A percentile compares a stretch with the other conserved stretches of the same genome.
Conservation (phyloP, 208 protist genomes). For the Sergeia podlipaevii region DNA sequence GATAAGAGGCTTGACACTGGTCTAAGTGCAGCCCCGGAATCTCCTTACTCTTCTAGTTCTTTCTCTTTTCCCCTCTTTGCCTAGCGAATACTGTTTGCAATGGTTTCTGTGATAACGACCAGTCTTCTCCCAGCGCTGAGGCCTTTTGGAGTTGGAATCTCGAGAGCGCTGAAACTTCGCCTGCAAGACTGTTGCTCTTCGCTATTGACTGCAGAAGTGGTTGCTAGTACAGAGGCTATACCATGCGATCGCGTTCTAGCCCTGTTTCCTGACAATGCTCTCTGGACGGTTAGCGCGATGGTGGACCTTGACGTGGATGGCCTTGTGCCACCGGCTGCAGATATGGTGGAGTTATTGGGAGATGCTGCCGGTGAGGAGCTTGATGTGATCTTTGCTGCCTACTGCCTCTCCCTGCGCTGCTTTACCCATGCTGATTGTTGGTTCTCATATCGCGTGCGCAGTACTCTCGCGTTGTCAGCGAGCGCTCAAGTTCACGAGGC, state of each 20-base stretch:
- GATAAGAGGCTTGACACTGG: too few relatives aligned
- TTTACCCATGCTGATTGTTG: not conserved
- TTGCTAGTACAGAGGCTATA: not conserved
- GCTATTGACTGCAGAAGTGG: slow-evolving; percentile 5
- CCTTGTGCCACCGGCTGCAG: slow-evolving; percentile 23
- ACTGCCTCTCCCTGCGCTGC: slow-evolving; percentile 5
- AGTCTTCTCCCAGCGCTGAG: slow-evolving; percentile 13
- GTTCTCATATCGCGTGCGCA: not conserved
- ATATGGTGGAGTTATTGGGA: slow-evolving; percentile 21
- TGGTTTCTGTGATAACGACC: too few relatives aligned
- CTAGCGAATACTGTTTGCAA: too few relatives aligned
- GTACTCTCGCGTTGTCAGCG: slow-evolving; percentile 3
- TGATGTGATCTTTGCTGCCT: slow-evolving; percentile 15
- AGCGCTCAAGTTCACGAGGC: not conserved
- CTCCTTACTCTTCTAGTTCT: too few relatives aligned
- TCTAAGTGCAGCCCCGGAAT: too few relatives aligned
- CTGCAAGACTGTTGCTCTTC: not conserved
- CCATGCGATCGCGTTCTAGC: slow-evolving; percentile 7
- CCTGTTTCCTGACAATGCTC: slow-evolving; percentile 16
- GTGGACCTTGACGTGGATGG: slow-evolving; percentile 28
- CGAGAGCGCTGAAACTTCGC: slow-evolving; percentile 9
- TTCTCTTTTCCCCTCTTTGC: too few relatives aligned
- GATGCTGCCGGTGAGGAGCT: not conserved
- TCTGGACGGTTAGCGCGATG: slow-evolving; percentile 20
- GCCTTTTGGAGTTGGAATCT: slow-evolving; percentile 22